Base-by-base conservation (phyloP, 768 basidiomycete genomes). In the Multifurca ochricompacta region DNA sequence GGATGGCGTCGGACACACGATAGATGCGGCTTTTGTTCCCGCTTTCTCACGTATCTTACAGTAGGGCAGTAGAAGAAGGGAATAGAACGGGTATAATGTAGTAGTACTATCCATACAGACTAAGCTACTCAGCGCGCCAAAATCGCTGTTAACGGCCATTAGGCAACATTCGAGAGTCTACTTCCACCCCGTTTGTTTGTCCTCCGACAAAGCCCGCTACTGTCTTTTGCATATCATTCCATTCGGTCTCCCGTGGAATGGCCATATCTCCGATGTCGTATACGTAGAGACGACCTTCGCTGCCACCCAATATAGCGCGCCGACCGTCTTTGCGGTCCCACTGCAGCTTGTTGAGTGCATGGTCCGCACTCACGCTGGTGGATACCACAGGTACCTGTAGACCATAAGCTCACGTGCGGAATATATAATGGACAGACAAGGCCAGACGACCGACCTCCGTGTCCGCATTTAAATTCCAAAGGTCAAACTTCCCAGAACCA, bases 401-500 rank as follows among this genome's bases (percentile, higher is more conserved):
- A 18, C 14, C 21, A 43, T 56, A 16, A 59, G 23, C 18, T 32
- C 50, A 48, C 0, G 48, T 31, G 8, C 9, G 43, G 28, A 19
- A 46, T 9, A 18, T 40, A 27, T n/a, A n/a, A n/a, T n/a, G n/a
- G n/a, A n/a, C n/a, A n/a, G n/a, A n/a, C n/a, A n/a, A 7, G 7
- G 11, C 18, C 42, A 18, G 27, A 23, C 28, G 39, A 73, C 84
- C 54, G 65, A 93, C 95, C 81, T 99, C 96, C 4, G 90, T 91
- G 62, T 98, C 95, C n/a, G 77, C 73, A 68, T 98, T 99, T 66
- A 99, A 69, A 69, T 99, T 98, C 96, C 96, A 99, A 35, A 99
- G 66, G 64, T 97, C 91, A 68, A 99, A 97, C 68, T 86, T 88
- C 23, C 94, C 96, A 2, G 89, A 87, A 2, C 96, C 96, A 66